A percentile compares a stretch with the other conserved stretches of the same genome.
Evolutionary conservation across 257 asterid species (phyloP).

Genomic region (Rauvolfia tetraphylla): DNA sequence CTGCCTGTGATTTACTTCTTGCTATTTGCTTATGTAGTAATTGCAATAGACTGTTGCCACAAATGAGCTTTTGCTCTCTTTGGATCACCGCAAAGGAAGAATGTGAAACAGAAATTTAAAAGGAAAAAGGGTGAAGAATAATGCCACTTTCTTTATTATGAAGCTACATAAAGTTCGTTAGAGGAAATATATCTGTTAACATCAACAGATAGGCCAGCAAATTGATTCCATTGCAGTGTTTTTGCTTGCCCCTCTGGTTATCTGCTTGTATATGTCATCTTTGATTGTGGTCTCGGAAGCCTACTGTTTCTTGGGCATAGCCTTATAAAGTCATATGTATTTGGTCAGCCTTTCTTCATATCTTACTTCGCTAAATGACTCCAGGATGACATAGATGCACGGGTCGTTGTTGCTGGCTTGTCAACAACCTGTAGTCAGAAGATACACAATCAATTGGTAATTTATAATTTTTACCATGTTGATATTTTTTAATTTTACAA

Average conservation of each 20-base stretch:
- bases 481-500: not conserved
- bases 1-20: not conserved
- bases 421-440: conserved; percentile 99
- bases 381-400: conserved; percentile 77
- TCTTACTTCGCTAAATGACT: conserved; percentile 11
- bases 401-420: conserved; percentile 75
- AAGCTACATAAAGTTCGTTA: not conserved
- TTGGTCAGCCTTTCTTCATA: not conserved
- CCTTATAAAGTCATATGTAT: not conserved
- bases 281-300: not conserved
- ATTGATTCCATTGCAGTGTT: not conserved
- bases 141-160: not conserved
- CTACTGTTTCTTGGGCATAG: not conserved
- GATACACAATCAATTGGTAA: conserved; percentile 97
- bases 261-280: not conserved
- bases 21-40: not conserved
- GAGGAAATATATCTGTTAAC: not conserved
- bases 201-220: not conserved
- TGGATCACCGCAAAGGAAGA: not conserved
- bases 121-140: not conserved
- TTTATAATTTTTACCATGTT: not conserved
- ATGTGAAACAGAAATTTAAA: not conserved
- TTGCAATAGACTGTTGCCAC: not conserved
- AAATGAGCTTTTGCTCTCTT: not conserved
- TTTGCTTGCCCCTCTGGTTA: not conserved